phyloP scores from a whole-genome alignment of 495 filamentous ascomycete genomes.

The Schizothecium vesticola region DNA sequence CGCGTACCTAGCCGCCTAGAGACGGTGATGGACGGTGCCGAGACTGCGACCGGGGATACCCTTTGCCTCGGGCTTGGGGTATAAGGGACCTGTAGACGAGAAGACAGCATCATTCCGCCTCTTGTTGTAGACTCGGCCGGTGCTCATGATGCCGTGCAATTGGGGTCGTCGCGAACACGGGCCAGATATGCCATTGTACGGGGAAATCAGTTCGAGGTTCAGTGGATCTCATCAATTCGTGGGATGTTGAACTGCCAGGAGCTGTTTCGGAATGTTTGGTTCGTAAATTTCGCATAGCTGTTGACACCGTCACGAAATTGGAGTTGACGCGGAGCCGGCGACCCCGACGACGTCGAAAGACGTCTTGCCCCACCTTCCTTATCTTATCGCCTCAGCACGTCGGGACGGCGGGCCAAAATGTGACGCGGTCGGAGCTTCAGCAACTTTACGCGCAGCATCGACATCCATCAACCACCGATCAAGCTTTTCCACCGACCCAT shows the following conservation, averaged over 20 bases:
- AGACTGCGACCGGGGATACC: not conserved
- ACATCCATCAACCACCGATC: not conserved
- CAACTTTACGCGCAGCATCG: not conserved
- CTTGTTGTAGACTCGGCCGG: not conserved
- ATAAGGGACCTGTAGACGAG: not conserved
- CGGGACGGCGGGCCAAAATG: not conserved
- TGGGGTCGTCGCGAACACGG: not conserved
- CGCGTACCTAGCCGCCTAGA: not conserved
- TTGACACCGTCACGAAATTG: not conserved
- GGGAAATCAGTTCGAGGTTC: not conserved
- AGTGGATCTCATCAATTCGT: not conserved
- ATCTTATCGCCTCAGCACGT: constrained; percentile 8
- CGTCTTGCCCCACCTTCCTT: not conserved
- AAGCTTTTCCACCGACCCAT: not conserved
- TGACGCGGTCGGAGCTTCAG: not conserved
- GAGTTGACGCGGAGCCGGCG: not conserved
- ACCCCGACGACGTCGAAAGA: not conserved
- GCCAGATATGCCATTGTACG: not conserved
- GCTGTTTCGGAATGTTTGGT: not conserved
- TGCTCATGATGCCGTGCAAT: not conserved
- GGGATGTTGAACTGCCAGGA: not conserved
- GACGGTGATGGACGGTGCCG: not conserved
- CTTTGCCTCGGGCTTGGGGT: not conserved
- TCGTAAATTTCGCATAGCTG: not conserved
- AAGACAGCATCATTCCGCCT: not conserved